phyloP scores from a whole-genome alignment of 257 asterid genomes.

The Cinchona pubescens region DNA sequence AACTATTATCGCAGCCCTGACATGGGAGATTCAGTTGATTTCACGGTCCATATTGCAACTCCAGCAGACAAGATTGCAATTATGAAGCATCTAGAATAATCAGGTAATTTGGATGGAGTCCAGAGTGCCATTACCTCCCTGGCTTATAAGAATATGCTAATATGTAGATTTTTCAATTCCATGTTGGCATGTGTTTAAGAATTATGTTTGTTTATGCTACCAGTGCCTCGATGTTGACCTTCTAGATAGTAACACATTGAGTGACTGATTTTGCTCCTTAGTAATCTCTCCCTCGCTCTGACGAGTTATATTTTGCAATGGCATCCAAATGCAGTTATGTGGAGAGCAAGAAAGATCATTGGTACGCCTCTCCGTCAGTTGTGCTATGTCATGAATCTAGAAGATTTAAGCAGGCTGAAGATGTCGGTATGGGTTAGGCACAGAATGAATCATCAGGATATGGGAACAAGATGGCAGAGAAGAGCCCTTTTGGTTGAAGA shows the following conservation, averaged over 20 bases:
- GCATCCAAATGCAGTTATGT: slow-evolving; percentile 41
- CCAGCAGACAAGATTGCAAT: slow-evolving; percentile 30
- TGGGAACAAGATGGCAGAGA: slow-evolving; percentile 65
- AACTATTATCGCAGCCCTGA: slow-evolving; percentile 32
- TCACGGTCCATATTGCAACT: slow-evolving; percentile 24
- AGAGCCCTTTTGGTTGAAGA: slow-evolving; percentile 68
- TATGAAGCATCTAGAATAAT: slow-evolving; percentile 23
- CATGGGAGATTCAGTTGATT: slow-evolving; percentile 27
- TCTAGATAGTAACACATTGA: neutral
- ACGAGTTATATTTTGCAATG: neutral
- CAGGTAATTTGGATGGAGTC: slow-evolving; percentile 1
- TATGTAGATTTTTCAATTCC: neutral
- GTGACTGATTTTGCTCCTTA: neutral
- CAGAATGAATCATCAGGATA: slow-evolving; percentile 77
- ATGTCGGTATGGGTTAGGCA: slow-evolving; percentile 83
- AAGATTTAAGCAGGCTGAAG: slow-evolving; percentile 40
- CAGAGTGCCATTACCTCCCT: neutral
- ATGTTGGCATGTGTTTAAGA: neutral
- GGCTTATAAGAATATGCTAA: neutral
- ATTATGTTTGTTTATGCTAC: neutral
- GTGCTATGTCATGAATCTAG: slow-evolving; percentile 61
- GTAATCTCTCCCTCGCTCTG: neutral
- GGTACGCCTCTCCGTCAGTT: slow-evolving; percentile 67
- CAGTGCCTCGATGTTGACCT: neutral
- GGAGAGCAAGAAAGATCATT: slow-evolving; percentile 70